Conservation (phyloP, 1,284 basidiomycete species). For the Naganishia albida region DNA sequence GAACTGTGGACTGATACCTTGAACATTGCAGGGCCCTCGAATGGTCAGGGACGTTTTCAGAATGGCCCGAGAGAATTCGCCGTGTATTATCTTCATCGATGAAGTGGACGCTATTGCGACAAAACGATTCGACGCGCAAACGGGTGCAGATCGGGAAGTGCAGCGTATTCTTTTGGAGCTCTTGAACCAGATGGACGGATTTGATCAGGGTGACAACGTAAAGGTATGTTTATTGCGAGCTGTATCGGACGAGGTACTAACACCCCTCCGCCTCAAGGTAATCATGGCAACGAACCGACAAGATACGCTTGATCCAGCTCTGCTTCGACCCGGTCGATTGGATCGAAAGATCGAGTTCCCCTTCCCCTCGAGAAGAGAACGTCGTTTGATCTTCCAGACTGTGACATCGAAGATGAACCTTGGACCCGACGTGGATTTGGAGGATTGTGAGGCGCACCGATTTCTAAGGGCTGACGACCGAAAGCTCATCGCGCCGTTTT, state of each 20-base stretch:
- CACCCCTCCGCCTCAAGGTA: conserved; percentile 62
- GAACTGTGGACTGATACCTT: not conserved
- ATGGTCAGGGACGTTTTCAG: conserved; percentile 99
- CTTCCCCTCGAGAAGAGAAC: conserved; percentile 87
- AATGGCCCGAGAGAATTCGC: conserved; percentile 93
- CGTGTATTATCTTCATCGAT: conserved; percentile 99
- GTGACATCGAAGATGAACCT: conserved; percentile 98
- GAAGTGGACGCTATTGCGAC: conserved; percentile 99
- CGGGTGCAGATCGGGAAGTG: conserved; percentile 97
- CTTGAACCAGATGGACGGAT: conserved; percentile 99
- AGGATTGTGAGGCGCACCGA: conserved; percentile 74
- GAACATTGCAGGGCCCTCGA: conserved; percentile 69
- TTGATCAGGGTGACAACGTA: conserved; percentile 98
- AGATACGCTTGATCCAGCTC: conserved; percentile 92
- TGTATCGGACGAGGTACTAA: not conserved
- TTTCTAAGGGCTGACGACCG: not conserved
- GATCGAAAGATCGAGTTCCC: conserved; percentile 99
- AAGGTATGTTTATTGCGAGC: conserved; percentile 65
- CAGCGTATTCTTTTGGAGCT: conserved; percentile 98
- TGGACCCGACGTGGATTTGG: conserved; percentile 94
- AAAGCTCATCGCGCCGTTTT: not conserved
- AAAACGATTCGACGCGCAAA: conserved; percentile 99
- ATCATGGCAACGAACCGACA: conserved; percentile 98
- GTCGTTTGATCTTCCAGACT: conserved; percentile 97
- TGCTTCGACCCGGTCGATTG: conserved; percentile 94